Evolutionary conservation across 441 rosid genomes (phyloP).

Genomic region (Euphorbia schlechtendalii): DNA sequence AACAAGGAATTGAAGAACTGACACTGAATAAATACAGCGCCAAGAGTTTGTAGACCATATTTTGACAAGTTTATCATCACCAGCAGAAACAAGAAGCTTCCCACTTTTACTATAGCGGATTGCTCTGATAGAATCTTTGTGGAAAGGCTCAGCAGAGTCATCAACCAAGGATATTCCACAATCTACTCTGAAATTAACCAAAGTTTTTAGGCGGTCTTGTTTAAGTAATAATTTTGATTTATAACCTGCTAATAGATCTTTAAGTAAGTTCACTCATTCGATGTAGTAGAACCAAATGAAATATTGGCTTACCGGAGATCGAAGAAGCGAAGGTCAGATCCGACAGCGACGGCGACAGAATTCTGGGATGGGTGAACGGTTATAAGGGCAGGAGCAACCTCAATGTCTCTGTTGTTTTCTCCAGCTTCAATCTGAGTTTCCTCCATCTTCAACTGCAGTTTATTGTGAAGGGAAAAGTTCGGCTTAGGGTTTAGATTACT

Average conservation of each 20-base stretch:
- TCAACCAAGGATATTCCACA: constrained; percentile 50
- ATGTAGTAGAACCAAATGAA: not conserved
- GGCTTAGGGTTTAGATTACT: constrained; percentile 31
- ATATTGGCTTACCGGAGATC: constrained; percentile 44
- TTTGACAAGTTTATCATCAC: constrained; percentile 83
- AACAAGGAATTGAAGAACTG: constrained; percentile 20
- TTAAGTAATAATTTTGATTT: not conserved
- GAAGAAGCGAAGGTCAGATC: constrained; percentile 80
- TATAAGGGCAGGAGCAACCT: constrained; percentile 74
- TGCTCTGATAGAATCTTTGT: constrained; percentile 69
- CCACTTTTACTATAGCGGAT: constrained; percentile 60
- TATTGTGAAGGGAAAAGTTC: not conserved
- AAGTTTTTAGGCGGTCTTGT: not conserved
- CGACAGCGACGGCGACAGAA: constrained; percentile 66
- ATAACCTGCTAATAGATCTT: not conserved
- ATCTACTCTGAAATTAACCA: constrained; percentile 34
- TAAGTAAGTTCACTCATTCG: not conserved
- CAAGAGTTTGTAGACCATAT: constrained; percentile 72
- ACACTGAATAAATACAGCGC: constrained; percentile 57
- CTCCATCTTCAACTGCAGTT: constrained; percentile 31
- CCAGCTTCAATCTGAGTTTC: constrained; percentile 44
- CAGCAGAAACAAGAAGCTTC: constrained; percentile 70
- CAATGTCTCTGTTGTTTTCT: constrained; percentile 41
- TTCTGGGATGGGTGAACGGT: constrained; percentile 61
- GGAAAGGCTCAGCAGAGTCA: constrained; percentile 45